A percentile compares a stretch with the other conserved stretches of the same genome.
These are phyloP conservation scores for Gossypium turneri DNA, from an alignment of 345 rosid genomes.

Conservation along the genomic window DNA sequence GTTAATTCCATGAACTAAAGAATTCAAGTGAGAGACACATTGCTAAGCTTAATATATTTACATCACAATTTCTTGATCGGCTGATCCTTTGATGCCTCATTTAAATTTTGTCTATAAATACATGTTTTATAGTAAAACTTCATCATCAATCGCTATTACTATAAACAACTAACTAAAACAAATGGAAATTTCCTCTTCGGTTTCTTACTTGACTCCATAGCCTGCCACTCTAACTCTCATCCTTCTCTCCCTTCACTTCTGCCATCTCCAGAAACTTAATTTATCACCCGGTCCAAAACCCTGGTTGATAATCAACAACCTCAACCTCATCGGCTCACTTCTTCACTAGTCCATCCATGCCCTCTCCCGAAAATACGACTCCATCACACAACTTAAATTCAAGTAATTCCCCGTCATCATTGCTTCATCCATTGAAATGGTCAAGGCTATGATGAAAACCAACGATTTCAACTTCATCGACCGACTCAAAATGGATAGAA, in stretches of 20 bases:
- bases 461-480: slow-evolving; percentile 38
- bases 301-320: slow-evolving; percentile 70
- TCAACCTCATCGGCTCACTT: slow-evolving; percentile 52
- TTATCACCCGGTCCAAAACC: slow-evolving; percentile 56
- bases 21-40: too few relatives aligned
- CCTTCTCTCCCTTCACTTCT: slow-evolving; percentile 33
- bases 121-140: background rate
- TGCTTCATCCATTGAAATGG: slow-evolving; percentile 53
- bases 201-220: slow-evolving; percentile 22
- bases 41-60: too few relatives aligned
- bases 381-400: slow-evolving; percentile 50
- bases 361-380: slow-evolving; percentile 50
- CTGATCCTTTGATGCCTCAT: background rate
- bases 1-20: too few relatives aligned
- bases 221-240: slow-evolving; percentile 30
- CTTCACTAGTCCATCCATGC: slow-evolving; percentile 58
- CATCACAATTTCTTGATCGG: too few relatives aligned
- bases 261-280: slow-evolving; percentile 32
- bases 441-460: slow-evolving; percentile 45
- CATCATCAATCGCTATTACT: background rate
- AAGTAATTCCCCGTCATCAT: slow-evolving; percentile 47
- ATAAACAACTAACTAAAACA: background rate
- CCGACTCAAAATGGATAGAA: slow-evolving; percentile 30
- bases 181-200: slow-evolving; percentile 16
- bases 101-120: background rate